Percentiles rank a stretch among this genome's conserved stretches.
phyloP scores from a whole-genome alignment of 2,329 filamentous ascomycete genomes.

The Cladosporium sp. region DNA sequence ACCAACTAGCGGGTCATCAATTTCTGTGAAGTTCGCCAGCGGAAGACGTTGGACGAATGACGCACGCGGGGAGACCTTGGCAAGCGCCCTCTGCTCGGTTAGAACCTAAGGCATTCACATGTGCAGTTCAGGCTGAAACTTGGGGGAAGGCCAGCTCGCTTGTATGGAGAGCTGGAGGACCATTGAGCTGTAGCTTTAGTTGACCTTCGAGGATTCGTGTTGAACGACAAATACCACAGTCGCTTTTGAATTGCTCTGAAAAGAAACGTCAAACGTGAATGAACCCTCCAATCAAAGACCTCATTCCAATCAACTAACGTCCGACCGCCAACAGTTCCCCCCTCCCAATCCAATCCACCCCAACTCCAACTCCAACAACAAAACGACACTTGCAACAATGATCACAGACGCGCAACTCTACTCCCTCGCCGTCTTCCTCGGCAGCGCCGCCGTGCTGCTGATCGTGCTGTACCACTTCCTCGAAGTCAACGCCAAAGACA shows the following conservation, averaged over 20 bases:
- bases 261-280: no score
- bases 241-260: no score
- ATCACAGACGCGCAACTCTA: slow-evolving; percentile 93
- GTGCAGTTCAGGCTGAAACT: background rate
- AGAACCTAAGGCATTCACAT: background rate
- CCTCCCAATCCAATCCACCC: background rate
- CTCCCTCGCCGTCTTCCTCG: slow-evolving; percentile 86
- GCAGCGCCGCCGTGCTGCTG: slow-evolving; percentile 81
- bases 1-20: background rate
- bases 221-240: no score
- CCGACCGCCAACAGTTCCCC: slow-evolving; percentile 2
- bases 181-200: background rate
- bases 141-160: slow-evolving; percentile 8
- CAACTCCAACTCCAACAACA: background rate
- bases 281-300: no score
- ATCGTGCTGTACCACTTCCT: slow-evolving; percentile 96
- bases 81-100: background rate
- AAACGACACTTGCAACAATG: slow-evolving; percentile 55
- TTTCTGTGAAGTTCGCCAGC: slow-evolving; percentile 12
- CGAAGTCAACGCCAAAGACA: slow-evolving; percentile 78
- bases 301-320: no score
- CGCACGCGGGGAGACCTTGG: slow-evolving; percentile 5
- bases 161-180: background rate
- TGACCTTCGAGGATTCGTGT: no score
- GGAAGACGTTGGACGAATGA: slow-evolving; percentile 7